Evolutionary conservation across 441 rosid genomes (phyloP).

Genomic region (California macrophylla): DNA sequence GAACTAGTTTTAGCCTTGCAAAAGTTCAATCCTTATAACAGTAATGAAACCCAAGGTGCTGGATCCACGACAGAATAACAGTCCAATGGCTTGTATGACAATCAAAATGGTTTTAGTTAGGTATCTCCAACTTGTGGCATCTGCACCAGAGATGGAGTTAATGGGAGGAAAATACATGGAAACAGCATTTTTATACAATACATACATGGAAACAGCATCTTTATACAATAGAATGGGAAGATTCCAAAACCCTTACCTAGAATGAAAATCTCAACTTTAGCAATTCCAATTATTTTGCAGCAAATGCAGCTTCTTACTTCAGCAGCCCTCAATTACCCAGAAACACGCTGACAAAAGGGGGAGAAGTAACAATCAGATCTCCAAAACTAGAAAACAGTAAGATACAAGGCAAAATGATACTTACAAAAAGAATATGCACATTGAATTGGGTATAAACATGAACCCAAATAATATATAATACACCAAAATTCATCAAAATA

Average conservation of each 20-base stretch:
- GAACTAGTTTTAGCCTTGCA: constrained; percentile 35
- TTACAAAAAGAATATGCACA: background rate
- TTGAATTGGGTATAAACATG: background rate
- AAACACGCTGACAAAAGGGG: constrained; percentile 11
- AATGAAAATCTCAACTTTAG: constrained; percentile 18
- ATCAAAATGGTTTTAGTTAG: constrained; percentile 7
- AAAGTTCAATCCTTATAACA: constrained; percentile 34
- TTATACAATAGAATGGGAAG: background rate
- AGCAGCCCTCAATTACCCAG: constrained; percentile 16
- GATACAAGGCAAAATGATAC: background rate
- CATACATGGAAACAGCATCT: constrained; percentile 12
- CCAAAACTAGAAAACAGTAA: constrained; percentile 4
- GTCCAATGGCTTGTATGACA: constrained; percentile 13
- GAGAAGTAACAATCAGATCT: constrained; percentile 20
- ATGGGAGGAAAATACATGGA: constrained; percentile 15
- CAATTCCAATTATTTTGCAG: constrained; percentile 11
- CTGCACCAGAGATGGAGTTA: constrained; percentile 21
- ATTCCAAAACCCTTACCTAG: constrained; percentile 2
- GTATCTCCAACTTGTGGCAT: constrained; percentile 21
- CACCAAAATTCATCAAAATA: constrained; percentile 3
- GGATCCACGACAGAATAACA: constrained; percentile 70
- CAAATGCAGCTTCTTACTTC: constrained; percentile 18
- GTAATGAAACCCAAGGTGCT: constrained; percentile 36
- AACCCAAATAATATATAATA: background rate
- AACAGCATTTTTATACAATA: too few relatives aligned